These are phyloP conservation scores for Phytophthora boehmeriae DNA, from an alignment of 352 stramenopile genomes.

Conservation along the genomic window DNA sequence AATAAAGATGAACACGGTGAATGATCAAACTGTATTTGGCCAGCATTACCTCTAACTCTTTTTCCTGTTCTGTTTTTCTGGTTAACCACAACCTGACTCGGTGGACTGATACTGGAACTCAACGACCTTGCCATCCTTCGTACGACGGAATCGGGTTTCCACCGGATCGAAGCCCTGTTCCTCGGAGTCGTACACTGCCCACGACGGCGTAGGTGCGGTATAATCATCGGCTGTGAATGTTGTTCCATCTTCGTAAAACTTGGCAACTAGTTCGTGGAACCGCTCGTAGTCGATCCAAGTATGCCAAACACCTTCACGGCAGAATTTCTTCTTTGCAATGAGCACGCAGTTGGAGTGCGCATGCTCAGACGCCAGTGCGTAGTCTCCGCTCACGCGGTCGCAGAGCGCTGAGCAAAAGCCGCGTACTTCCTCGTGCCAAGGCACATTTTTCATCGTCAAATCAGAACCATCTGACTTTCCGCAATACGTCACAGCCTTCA, in stretches of 20 bases:
- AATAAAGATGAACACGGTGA: background rate
- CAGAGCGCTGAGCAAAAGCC: slow-evolving; percentile 89
- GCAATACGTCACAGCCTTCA: slow-evolving; percentile 99
- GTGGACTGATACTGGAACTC: slow-evolving; percentile 86
- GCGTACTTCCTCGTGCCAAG: slow-evolving; percentile 98
- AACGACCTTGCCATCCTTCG: slow-evolving; percentile 88
- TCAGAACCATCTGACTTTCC: slow-evolving; percentile 97
- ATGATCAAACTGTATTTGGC: slow-evolving; percentile 23
- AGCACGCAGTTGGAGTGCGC: slow-evolving; percentile 97
- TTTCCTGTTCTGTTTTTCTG: slow-evolving; percentile 4
- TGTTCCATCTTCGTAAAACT: slow-evolving; percentile 83
- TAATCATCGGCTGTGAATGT: slow-evolving; percentile 96
- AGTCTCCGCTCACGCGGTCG: slow-evolving; percentile 83
- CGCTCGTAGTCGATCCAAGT: slow-evolving; percentile 99
- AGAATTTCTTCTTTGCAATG: slow-evolving; percentile 92
- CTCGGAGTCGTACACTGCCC: slow-evolving; percentile 95
- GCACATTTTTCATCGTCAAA: slow-evolving; percentile 98
- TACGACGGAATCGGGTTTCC: slow-evolving; percentile 91
- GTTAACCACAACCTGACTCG: slow-evolving; percentile 84
- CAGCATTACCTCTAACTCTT: slow-evolving; percentile 8
- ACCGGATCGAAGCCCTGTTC: slow-evolving; percentile 98
- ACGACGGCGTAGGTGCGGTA: slow-evolving; percentile 92
- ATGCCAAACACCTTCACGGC: slow-evolving; percentile 93
- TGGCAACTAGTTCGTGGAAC: slow-evolving; percentile 91
- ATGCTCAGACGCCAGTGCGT: slow-evolving; percentile 95